These are phyloP conservation scores for Paraconiothyrium sp. DNA, from an alignment of 2,329 filamentous ascomycete genomes.

Conservation along the genomic window DNA sequence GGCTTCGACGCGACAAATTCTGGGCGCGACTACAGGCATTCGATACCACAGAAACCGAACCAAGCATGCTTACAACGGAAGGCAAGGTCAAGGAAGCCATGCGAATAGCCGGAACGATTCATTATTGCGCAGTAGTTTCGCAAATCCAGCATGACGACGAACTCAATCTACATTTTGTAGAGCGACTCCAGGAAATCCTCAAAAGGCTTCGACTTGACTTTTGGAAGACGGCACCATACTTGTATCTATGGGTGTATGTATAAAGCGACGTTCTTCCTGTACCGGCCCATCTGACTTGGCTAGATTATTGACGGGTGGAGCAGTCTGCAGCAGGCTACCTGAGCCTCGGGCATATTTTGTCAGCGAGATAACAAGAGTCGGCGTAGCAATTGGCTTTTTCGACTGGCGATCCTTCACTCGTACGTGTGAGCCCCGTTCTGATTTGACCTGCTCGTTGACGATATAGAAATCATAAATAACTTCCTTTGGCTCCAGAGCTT, in stretches of 20 bases:
- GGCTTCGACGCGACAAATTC: slow-evolving; percentile 15
- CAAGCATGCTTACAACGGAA: slow-evolving; percentile 6
- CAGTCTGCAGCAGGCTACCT: slow-evolving; percentile 16
- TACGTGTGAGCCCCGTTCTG: background rate
- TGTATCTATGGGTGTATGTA: slow-evolving; percentile 26
- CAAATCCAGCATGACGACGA: slow-evolving; percentile 26
- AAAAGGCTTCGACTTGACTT: slow-evolving; percentile 17
- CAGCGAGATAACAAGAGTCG: slow-evolving; percentile 24
- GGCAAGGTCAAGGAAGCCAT: slow-evolving; percentile 21
- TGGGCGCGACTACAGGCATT: slow-evolving; percentile 16
- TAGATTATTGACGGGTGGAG: slow-evolving; percentile 19
- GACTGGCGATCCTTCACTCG: slow-evolving; percentile 19
- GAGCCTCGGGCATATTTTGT: slow-evolving; percentile 22
- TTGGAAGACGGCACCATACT: slow-evolving; percentile 27
- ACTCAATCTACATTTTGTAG: slow-evolving; percentile 21
- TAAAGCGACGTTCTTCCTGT: background rate
- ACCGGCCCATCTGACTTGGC: background rate
- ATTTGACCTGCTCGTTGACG: background rate
- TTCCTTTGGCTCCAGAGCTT: slow-evolving; percentile 17
- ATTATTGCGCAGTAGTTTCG: slow-evolving; percentile 26
- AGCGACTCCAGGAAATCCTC: slow-evolving; percentile 17
- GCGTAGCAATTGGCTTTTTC: slow-evolving; percentile 19
- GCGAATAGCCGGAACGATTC: slow-evolving; percentile 24
- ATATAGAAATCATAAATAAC: background rate
- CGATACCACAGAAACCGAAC: background rate